phyloP scores from a whole-genome alignment of 306 rosid genomes.

The Gastrolobium bilobum region DNA sequence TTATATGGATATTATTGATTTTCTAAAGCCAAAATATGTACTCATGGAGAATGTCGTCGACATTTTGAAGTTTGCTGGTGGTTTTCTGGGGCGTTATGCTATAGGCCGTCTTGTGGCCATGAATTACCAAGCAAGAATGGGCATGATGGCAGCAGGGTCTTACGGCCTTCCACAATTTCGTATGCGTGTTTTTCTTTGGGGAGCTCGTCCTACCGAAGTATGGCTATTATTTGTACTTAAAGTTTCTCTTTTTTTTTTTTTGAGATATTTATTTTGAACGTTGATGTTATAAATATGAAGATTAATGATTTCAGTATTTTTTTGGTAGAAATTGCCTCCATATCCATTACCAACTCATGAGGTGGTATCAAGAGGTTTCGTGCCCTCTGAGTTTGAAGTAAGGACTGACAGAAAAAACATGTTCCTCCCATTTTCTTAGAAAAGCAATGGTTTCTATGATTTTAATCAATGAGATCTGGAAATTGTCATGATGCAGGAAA shows the following conservation, averaged over 20 bases:
- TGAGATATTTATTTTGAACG: background rate
- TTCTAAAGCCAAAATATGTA: slow-evolving; percentile 68
- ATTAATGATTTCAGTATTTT: background rate
- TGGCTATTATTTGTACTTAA: background rate
- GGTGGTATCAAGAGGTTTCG: slow-evolving; percentile 47
- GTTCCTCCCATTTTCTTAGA: background rate
- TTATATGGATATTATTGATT: slow-evolving; percentile 72
- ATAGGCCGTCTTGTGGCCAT: slow-evolving; percentile 77
- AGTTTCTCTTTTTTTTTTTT: background rate
- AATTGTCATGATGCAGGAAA: slow-evolving; percentile 48
- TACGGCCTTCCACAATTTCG: slow-evolving; percentile 90
- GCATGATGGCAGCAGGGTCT: slow-evolving; percentile 89
- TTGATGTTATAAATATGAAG: background rate
- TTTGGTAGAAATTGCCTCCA: slow-evolving; percentile 56
- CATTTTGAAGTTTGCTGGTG: slow-evolving; percentile 73
- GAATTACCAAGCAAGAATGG: slow-evolving; percentile 84
- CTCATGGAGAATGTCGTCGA: slow-evolving; percentile 93
- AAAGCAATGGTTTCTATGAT: background rate
- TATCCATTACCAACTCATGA: slow-evolving; percentile 66
- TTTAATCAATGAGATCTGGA: background rate
- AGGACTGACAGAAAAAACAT: slow-evolving; percentile 15
- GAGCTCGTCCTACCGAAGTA: slow-evolving; percentile 73
- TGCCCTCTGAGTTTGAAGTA: slow-evolving; percentile 59
- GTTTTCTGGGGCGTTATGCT: slow-evolving; percentile 82
- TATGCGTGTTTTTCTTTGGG: slow-evolving; percentile 88